Percentiles rank a stretch among this genome's conserved stretches.
phyloP scores from a whole-genome alignment of 805 yeast genomes.

The Nakazawaea peltata region DNA sequence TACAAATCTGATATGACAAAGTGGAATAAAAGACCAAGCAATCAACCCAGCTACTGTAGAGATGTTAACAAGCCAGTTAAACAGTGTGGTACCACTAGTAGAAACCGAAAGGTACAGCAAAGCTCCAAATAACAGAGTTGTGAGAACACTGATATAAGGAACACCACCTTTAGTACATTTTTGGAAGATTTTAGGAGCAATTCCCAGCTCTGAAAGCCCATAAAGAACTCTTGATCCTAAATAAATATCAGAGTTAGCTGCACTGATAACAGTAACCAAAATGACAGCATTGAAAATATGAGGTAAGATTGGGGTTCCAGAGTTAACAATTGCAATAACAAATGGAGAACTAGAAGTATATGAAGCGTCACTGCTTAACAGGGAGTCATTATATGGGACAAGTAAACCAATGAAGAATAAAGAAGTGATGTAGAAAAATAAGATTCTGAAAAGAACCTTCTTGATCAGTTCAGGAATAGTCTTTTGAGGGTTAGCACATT shows the following conservation, averaged over 20 bases:
- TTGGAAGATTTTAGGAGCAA: constrained; percentile 63
- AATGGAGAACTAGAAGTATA: constrained; percentile 77
- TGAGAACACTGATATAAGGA: constrained; percentile 49
- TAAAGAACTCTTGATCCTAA: constrained; percentile 71
- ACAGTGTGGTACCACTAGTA: constrained; percentile 28
- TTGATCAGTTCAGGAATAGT: constrained; percentile 45
- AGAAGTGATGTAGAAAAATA: constrained; percentile 42
- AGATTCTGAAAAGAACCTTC: constrained; percentile 47
- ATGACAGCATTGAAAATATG: constrained; percentile 75
- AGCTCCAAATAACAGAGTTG: constrained; percentile 46
- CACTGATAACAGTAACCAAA: constrained; percentile 69
- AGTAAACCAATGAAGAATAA: constrained; percentile 49
- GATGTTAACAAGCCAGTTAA: constrained; percentile 65
- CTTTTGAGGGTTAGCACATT: constrained; percentile 38
- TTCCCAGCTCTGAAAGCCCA: constrained; percentile 64
- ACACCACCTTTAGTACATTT: constrained; percentile 63
- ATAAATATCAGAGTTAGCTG: constrained; percentile 73
- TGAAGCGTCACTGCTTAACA: constrained; percentile 34
- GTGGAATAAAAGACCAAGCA: constrained; percentile 66
- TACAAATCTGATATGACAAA: constrained; percentile 60
- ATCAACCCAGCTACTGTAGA: constrained; percentile 70
- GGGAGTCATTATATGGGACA: constrained; percentile 43
- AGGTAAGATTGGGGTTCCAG: constrained; percentile 58
- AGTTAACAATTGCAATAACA: constrained; percentile 69
- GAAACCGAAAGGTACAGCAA: constrained; percentile 68